Evolutionary conservation across 331 rosid genomes (phyloP).

Genomic region (Pyracantha coccinea): DNA sequence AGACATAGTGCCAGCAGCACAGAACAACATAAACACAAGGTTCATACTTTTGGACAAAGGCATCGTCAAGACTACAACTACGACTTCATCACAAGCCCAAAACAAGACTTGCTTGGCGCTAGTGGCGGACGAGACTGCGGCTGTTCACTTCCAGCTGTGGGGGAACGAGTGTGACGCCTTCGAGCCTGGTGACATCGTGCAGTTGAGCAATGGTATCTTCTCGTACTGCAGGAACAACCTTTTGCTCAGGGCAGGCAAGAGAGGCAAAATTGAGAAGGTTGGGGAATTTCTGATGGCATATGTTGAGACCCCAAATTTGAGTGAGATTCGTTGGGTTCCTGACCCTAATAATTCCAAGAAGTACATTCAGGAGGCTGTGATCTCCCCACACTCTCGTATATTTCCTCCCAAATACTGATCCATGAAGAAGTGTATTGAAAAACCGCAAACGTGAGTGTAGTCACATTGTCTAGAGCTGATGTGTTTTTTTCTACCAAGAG

Average conservation of each 20-base stretch:
- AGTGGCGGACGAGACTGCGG: constrained; percentile 68
- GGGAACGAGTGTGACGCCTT: constrained; percentile 59
- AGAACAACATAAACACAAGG: constrained; percentile 63
- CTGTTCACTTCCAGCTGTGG: constrained; percentile 82
- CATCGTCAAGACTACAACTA: neutral
- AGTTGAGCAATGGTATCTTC: constrained; percentile 48
- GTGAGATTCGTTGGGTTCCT: constrained; percentile 74
- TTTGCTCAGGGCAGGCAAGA: constrained; percentile 65
- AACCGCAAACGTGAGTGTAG: neutral
- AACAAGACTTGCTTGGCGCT: constrained; percentile 49
- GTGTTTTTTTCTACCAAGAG: too few relatives aligned
- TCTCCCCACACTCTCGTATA: constrained; percentile 50
- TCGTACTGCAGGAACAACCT: constrained; percentile 48
- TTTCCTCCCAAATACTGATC: constrained; percentile 43
- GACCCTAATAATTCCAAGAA: constrained; percentile 29
- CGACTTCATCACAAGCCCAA: constrained; percentile 30
- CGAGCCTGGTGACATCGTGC: constrained; percentile 46
- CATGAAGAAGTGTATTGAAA: neutral
- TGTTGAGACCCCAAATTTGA: constrained; percentile 81
- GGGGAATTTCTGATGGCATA: constrained; percentile 64
- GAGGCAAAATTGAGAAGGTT: constrained; percentile 59
- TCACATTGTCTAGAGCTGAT: neutral
- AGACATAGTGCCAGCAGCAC: constrained; percentile 69
- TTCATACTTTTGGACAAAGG: constrained; percentile 76
- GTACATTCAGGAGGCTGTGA: constrained; percentile 38